Conservation (phyloP, 1,284 basidiomycete species). For the Mycosarcoma mackinlayi region DNA sequence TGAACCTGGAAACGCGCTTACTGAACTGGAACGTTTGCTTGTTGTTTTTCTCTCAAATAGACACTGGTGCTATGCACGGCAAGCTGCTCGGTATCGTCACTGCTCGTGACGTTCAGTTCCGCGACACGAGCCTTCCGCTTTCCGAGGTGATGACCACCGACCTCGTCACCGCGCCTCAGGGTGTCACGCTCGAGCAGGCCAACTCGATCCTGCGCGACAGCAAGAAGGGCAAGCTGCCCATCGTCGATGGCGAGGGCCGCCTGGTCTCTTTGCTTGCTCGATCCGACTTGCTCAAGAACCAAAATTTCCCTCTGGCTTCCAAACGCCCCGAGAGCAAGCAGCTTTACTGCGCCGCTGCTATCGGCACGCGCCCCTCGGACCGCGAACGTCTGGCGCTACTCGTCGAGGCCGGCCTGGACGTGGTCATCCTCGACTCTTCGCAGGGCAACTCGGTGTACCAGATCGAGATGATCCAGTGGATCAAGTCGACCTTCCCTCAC, state of each 20-base stretch:
- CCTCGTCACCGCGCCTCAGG: constrained; percentile 63
- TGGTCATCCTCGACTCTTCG: constrained; percentile 93
- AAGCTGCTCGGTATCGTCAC: constrained; percentile 97
- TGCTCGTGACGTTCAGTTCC: constrained; percentile 95
- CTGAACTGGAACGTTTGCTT: no score
- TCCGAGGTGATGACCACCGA: constrained; percentile 85
- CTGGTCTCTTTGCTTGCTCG: constrained; percentile 71
- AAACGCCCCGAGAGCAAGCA: constrained; percentile 94
- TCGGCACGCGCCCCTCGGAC: constrained; percentile 92
- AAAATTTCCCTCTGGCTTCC: constrained; percentile 93
- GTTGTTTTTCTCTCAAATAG: constrained; percentile 70
- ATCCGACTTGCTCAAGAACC: constrained; percentile 97
- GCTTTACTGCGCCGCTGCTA: constrained; percentile 94
- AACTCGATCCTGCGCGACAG: constrained; percentile 94
- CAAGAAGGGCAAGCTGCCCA: constrained; percentile 94
- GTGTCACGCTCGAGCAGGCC: constrained; percentile 82
- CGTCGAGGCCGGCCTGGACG: constrained; percentile 93
- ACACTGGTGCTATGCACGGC: constrained; percentile 84
- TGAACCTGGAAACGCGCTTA: no score
- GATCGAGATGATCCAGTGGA: constrained; percentile 94
- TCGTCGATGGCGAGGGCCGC: constrained; percentile 61
- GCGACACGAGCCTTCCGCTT: constrained; percentile 76
- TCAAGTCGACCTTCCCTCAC: constrained; percentile 80
- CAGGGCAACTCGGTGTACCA: constrained; percentile 97
- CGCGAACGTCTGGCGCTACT: constrained; percentile 85